A percentile compares a stretch with the other conserved stretches of the same genome.
phyloP scores from a whole-genome alignment of 2,329 filamentous ascomycete genomes.

The Lithohypha guttulata region DNA sequence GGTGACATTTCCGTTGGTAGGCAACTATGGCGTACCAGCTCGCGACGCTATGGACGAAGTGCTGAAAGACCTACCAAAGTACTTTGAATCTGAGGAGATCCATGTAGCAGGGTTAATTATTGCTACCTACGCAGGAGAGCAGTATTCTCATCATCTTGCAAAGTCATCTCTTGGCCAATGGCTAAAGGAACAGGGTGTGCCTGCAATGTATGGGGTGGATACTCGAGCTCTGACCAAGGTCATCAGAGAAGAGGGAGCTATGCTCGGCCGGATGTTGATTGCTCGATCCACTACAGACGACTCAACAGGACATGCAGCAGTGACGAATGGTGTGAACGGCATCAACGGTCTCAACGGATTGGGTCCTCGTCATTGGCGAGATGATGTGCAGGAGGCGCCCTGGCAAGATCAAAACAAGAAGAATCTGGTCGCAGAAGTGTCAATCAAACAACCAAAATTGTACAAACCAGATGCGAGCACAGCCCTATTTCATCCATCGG shows the following conservation, averaged over 20 bases:
- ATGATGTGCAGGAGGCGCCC: constrained; percentile 64
- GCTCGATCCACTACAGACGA: constrained; percentile 41
- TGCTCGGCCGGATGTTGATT: constrained; percentile 82
- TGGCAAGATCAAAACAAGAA: constrained; percentile 88
- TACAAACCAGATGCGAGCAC: constrained; percentile 64
- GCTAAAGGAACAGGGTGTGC: constrained; percentile 91
- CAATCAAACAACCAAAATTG: constrained; percentile 72
- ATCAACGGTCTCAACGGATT: constrained; percentile 24
- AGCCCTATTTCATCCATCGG: constrained; percentile 76
- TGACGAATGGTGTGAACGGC: constrained; percentile 27
- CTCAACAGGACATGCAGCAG: constrained; percentile 27
- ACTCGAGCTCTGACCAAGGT: constrained; percentile 88
- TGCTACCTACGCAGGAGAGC: constrained; percentile 84
- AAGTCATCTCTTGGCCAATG: constrained; percentile 82
- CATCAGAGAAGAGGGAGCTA: constrained; percentile 87
- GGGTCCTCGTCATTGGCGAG: constrained; percentile 36
- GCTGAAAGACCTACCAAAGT: constrained; percentile 71
- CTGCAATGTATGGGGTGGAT: constrained; percentile 90
- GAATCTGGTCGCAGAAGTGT: constrained; percentile 63
- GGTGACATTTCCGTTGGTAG: constrained; percentile 87
- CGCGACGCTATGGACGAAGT: constrained; percentile 75
- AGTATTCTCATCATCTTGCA: constrained; percentile 90
- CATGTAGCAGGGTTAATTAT: constrained; percentile 88
- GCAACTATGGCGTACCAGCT: constrained; percentile 94
- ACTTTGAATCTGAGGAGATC: constrained; percentile 88